These are phyloP conservation scores for Terfezia boudieri DNA, from an alignment of 495 filamentous ascomycete species.

Conservation along the genomic window DNA sequence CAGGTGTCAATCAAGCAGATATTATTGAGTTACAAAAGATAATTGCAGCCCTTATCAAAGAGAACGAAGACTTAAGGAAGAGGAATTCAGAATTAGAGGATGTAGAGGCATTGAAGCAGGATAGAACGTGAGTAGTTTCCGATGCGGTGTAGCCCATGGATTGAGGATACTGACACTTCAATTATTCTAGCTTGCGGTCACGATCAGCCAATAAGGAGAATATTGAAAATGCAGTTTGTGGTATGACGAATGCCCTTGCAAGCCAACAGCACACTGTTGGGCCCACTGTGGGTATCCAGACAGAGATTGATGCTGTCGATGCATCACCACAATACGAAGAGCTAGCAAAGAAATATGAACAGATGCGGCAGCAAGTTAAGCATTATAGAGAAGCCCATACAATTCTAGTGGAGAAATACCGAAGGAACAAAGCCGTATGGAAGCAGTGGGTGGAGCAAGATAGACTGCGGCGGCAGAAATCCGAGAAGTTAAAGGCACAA, in stretches of 20 bases:
- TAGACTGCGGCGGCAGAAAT: slow-evolving; percentile 8
- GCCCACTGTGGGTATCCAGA: background rate
- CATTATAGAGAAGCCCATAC: slow-evolving; percentile 13
- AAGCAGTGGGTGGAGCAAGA: slow-evolving; percentile 12
- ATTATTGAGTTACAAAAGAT: background rate
- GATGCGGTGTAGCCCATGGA: background rate
- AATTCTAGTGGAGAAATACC: slow-evolving; percentile 11
- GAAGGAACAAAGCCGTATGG: slow-evolving; percentile 13
- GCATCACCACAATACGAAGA: slow-evolving; percentile 5
- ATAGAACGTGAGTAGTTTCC: background rate
- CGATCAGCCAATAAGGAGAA: slow-evolving; percentile 3
- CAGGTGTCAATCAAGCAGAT: no score
- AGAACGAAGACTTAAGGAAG: background rate
- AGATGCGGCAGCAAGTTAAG: slow-evolving; percentile 4
- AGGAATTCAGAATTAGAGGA: slow-evolving; percentile 1
- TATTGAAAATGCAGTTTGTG: background rate
- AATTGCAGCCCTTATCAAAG: background rate
- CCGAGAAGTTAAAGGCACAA: slow-evolving; percentile 5
- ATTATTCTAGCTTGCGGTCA: background rate
- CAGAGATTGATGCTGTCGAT: background rate
- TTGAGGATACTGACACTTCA: background rate
- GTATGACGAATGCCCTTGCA: no score
- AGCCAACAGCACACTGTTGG: no score
- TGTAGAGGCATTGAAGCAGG: background rate
- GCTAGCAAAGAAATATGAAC: slow-evolving; percentile 8